Conservation (phyloP, 2,329 filamentous ascomycete species). For the Fusarium begoniae region DNA sequence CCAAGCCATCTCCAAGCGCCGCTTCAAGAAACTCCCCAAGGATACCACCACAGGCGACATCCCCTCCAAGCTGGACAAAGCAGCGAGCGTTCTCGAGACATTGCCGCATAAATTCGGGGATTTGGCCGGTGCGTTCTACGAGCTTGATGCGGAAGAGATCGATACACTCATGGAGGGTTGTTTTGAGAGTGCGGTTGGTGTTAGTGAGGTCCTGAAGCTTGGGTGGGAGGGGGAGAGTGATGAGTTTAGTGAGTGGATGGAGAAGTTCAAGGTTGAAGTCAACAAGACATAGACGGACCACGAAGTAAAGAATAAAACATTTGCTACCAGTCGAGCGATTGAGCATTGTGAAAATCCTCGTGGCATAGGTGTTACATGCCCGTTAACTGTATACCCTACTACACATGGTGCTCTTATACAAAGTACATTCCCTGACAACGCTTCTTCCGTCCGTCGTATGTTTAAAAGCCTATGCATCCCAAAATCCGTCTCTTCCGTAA, state of each 20-base stretch:
- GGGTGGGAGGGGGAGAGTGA: slow-evolving; percentile 74
- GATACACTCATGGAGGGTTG: slow-evolving; percentile 67
- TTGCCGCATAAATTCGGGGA: slow-evolving; percentile 77
- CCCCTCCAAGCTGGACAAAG: slow-evolving; percentile 61
- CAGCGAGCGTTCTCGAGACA: slow-evolving; percentile 63
- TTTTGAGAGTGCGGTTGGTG: slow-evolving; percentile 66
- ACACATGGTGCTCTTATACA: slow-evolving; percentile 36
- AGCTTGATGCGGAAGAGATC: slow-evolving; percentile 67
- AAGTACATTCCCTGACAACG: slow-evolving; percentile 30
- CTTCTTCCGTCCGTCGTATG: neutral
- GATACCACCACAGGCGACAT: slow-evolving; percentile 44
- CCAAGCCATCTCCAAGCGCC: slow-evolving; percentile 73
- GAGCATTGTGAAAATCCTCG: neutral
- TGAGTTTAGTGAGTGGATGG: slow-evolving; percentile 82
- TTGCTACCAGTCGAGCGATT: slow-evolving; percentile 38
- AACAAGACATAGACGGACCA: slow-evolving; percentile 49
- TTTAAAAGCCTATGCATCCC: neutral
- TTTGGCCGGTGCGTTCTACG: slow-evolving; percentile 77
- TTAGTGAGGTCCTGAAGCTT: slow-evolving; percentile 63
- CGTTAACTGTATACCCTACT: slow-evolving; percentile 14
- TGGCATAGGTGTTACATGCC: slow-evolving; percentile 25
- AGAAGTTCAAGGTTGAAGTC: slow-evolving; percentile 63
- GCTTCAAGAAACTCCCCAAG: slow-evolving; percentile 67
- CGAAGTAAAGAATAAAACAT: neutral
- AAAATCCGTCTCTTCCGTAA: slow-evolving; percentile 43